Conservation (phyloP, 352 stramenopile genomes). For the Pythium sukuiense region DNA sequence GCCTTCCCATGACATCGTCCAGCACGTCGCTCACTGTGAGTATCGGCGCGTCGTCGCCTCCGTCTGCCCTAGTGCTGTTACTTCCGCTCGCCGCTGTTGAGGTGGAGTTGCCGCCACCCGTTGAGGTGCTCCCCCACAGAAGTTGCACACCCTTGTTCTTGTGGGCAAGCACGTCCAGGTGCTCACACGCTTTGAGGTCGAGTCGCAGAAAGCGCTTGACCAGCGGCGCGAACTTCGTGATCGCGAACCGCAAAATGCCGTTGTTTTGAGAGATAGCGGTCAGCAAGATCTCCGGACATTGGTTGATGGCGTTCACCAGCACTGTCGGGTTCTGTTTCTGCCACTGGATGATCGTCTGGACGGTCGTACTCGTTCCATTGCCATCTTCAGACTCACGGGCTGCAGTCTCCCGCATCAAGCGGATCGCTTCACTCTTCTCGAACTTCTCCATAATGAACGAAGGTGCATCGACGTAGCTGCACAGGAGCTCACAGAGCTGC, state of each 20-base stretch:
- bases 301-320: conserved; percentile 60
- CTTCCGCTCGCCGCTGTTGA: not conserved
- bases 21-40: conserved; percentile 3
- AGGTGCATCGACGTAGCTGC: conserved; percentile 39
- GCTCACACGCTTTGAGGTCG: conserved; percentile 53
- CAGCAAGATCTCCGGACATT: conserved; percentile 67
- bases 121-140: conserved; percentile 46
- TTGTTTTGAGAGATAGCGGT: conserved; percentile 59
- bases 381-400: conserved; percentile 31
- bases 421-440: conserved; percentile 34
- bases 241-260: conserved; percentile 68
- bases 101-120: not conserved
- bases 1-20: not conserved
- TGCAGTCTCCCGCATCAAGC: conserved; percentile 25
- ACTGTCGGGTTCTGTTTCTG: conserved; percentile 57
- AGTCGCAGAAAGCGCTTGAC: conserved; percentile 73
- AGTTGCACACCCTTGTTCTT: conserved; percentile 60
- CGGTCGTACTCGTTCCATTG: conserved; percentile 29
- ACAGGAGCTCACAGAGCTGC: conserved; percentile 43
- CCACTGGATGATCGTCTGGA: conserved; percentile 51
- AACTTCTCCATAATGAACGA: conserved; percentile 53
- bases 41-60: not conserved
- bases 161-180: conserved; percentile 49
- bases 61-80: not conserved
- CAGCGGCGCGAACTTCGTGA: conserved; percentile 60